Evolutionary conservation across 768 basidiomycete genomes (phyloP).

Genomic region (Termitomyces sp.): DNA sequence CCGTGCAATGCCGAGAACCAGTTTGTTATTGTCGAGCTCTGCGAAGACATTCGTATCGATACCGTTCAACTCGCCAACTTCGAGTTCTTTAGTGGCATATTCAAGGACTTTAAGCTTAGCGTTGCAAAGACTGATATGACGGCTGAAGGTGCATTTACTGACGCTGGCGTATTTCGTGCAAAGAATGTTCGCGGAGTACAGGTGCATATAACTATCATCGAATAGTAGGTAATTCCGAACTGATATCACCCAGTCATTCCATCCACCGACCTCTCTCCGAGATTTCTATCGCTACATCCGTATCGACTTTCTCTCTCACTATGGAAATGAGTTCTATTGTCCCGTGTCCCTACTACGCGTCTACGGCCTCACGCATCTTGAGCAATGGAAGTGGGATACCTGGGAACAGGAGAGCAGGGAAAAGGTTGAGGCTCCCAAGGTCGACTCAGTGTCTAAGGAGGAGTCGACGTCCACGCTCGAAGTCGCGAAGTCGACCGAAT

Average conservation of each 20-base stretch:
- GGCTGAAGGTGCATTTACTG: conserved; percentile 60
- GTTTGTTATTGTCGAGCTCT: conserved; percentile 92
- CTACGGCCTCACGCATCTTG: conserved; percentile 94
- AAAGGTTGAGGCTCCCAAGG: conserved; percentile 24
- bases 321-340: conserved; percentile 95
- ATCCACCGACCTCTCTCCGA: conserved; percentile 63
- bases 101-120: conserved; percentile 87
- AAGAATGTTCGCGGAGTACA: conserved; percentile 91
- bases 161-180: conserved; percentile 76
- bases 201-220: conserved; percentile 40
- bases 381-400: conserved; percentile 90
- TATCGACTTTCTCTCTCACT: conserved; percentile 91
- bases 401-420: conserved; percentile 70
- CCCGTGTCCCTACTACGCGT: conserved; percentile 90
- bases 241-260: conserved; percentile 56
- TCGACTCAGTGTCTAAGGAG: conserved; percentile 18
- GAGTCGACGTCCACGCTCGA: not conserved
- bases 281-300: conserved; percentile 94
- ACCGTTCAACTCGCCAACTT: conserved; percentile 95
- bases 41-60: conserved; percentile 96
- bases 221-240: not conserved
- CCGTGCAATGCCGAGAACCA: conserved; percentile 68
- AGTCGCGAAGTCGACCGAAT: not conserved
- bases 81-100: conserved; percentile 97
- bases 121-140: conserved; percentile 78